Base-by-base conservation (phyloP, 176 grass and related monocot species). In the Hordeum marinum region DNA sequence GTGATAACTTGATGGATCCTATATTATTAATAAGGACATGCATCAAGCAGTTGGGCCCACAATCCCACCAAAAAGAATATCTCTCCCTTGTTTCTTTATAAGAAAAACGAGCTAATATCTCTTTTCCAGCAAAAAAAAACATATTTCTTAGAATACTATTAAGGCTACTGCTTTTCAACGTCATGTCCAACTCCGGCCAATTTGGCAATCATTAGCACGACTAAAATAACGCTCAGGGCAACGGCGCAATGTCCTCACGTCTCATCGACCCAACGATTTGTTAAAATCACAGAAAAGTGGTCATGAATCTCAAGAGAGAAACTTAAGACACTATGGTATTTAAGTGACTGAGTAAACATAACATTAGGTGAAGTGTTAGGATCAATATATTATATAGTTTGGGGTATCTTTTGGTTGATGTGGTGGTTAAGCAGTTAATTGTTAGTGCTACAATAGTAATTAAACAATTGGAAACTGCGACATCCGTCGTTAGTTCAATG, bases 241-340 rank as follows among this genome's bases (percentile, higher is more conserved):
- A 39, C 39, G 39, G 50, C 82, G 61, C 77, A 82, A 50, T 89
- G 63, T 81, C 87, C 71, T 61, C 71, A 31, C 88, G 62, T 85
- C 83, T 69, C 42, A 73, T 48, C 24, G 37, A 23, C 79, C 79
- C 7, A 80, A 1, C 0, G 3, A 59, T 61, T 76, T 23, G 32
- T 7, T 18, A 27, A 60, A 81, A 75, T 68, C 37, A 23, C 18
- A 80, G 64, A 8, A 18, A 68, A 29, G 46, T 48, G 45, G 36
- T 79, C 42, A 84, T 14, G 21, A 1, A 24, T 18, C 45, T 77
- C 9, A 57, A 57, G 29, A 24, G 24, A 21, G 70, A 46, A 63
- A 45, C 69, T 73, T 46, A 45, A 39, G 4, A 75, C 14, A 55
- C 5, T 57, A 42, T 46, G 23, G 12, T 72, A 45, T 27, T 46